Percentiles rank a stretch among this genome's conserved stretches.
Evolutionary conservation across 257 asterid genomes (phyloP).

Genomic region (Nicotiana otophora): DNA sequence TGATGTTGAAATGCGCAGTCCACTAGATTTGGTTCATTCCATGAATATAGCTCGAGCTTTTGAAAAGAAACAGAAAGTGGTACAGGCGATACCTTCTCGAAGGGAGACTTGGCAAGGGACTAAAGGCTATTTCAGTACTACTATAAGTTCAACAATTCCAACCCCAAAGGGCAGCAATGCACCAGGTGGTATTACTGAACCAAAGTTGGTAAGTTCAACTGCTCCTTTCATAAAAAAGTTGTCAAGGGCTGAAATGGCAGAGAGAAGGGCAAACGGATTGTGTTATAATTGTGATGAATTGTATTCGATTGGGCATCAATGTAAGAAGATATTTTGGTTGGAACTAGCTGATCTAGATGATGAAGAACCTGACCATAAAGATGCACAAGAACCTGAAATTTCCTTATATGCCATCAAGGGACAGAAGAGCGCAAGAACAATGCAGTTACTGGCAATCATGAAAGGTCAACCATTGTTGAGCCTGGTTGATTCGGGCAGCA

Average conservation of each 20-base stretch:
- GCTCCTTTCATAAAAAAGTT: neutral
- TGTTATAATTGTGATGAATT: neutral
- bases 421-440: neutral
- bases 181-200: neutral
- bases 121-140: too few species aligned
- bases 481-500: neutral
- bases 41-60: too few species aligned
- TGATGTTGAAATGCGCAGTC: too few species aligned
- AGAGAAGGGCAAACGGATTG: neutral
- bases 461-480: neutral
- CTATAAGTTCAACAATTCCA: neutral
- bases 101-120: neutral
- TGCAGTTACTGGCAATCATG: neutral
- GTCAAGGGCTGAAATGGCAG: neutral
- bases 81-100: too few species aligned
- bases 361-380: neutral
- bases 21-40: too few species aligned
- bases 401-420: neutral
- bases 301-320: neutral
- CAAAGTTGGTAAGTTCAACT: neutral
- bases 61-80: too few species aligned
- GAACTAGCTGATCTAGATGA: neutral
- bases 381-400: neutral
- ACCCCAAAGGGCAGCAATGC: neutral
- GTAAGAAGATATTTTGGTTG: neutral